These are phyloP conservation scores for Eimeria falciformis DNA, from an alignment of 169 alveolate species.

Conservation along the genomic window DNA sequence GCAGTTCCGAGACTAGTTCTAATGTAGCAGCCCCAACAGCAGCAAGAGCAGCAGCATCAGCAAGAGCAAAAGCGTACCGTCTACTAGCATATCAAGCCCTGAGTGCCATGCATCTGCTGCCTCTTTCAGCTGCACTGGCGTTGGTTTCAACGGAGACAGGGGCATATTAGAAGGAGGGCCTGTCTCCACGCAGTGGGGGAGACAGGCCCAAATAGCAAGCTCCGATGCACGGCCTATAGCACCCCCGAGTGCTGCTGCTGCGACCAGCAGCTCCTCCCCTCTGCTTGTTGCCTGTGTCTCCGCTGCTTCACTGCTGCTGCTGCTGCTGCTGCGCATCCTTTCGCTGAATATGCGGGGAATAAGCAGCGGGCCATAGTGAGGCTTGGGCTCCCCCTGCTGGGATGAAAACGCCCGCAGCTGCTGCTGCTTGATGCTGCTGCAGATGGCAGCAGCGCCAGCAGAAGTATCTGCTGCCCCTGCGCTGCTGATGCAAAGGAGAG, in stretches of 20 bases:
- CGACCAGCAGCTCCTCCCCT: slow-evolving; percentile 5
- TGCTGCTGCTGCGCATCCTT: neutral
- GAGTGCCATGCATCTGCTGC: slow-evolving; percentile 14
- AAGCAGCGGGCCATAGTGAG: neutral
- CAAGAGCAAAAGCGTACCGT: neutral
- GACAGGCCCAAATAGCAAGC: neutral
- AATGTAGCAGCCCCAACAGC: neutral
- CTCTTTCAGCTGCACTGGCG: neutral
- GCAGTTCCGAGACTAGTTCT: neutral
- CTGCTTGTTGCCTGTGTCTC: neutral
- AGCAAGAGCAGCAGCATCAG: neutral
- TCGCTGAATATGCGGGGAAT: neutral
- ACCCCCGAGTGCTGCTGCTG: neutral
- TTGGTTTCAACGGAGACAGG: neutral
- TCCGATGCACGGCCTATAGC: neutral
- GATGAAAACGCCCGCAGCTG: slow-evolving; percentile 1
- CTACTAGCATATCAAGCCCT: neutral
- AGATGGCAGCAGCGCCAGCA: slow-evolving; percentile 3
- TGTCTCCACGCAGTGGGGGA: neutral
- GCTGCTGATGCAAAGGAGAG: slow-evolving; percentile 11
- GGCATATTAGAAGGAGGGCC: neutral
- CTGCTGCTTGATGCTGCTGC: slow-evolving; percentile 22
- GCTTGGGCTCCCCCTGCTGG: neutral
- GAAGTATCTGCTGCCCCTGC: slow-evolving; percentile 12
- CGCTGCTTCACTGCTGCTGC: neutral